Evolutionary conservation across 2,329 filamentous ascomycete genomes (phyloP).

Genomic region (Chrysoporthe puriensis): DNA sequence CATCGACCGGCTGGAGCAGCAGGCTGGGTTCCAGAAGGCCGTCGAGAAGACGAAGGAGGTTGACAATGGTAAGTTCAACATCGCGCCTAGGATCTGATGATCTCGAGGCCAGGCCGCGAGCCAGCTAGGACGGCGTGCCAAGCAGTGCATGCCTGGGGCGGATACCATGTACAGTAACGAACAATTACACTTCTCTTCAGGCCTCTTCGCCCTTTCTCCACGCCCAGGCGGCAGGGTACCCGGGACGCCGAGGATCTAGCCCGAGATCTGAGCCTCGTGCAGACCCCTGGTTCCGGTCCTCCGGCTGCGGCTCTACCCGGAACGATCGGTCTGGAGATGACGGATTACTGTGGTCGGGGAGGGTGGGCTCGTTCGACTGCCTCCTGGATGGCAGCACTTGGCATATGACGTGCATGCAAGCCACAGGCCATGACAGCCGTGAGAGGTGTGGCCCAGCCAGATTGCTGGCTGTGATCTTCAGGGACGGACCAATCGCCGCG

Average conservation of each 20-base stretch:
- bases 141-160: background rate
- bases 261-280: no score
- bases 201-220: slow-evolving; percentile 2
- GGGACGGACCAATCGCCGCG: background rate
- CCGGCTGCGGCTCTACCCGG: background rate
- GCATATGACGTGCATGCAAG: background rate
- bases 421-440: background rate
- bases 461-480: background rate
- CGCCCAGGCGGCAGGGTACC: background rate
- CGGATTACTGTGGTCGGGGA: background rate
- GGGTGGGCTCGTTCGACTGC: background rate
- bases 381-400: no score
- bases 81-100: slow-evolving; percentile 33
- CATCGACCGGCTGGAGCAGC: slow-evolving; percentile 47
- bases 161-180: background rate
- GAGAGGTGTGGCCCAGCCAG: background rate
- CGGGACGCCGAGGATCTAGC: slow-evolving; percentile 1
- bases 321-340: background rate
- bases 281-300: background rate
- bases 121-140: background rate
- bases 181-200: slow-evolving; percentile 13
- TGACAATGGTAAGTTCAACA: slow-evolving; percentile 44
- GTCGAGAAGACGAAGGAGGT: slow-evolving; percentile 54
- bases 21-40: slow-evolving; percentile 53
- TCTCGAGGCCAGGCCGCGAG: background rate